Evolutionary conservation across 192 early-diverging fungal species (phyloP).

Genomic region (Rhizoclosmatium sp.): DNA sequence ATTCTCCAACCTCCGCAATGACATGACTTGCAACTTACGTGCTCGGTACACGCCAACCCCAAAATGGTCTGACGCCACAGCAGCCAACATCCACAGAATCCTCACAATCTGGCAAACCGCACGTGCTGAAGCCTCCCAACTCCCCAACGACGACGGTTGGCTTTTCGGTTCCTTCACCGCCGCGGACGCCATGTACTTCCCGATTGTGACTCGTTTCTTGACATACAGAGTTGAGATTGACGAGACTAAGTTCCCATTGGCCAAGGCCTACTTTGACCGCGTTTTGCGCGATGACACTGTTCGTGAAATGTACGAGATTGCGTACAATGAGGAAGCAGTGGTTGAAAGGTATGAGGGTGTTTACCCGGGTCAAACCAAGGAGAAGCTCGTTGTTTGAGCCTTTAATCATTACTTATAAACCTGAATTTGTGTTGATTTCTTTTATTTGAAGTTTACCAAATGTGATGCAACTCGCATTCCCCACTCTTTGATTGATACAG

Average conservation of each 20-base stretch:
- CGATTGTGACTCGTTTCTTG: slow-evolving; percentile 20
- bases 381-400: background rate
- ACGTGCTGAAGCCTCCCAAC: background rate
- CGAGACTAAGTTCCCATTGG: slow-evolving; percentile 13
- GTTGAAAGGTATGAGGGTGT: slow-evolving; percentile 15
- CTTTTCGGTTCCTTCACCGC: slow-evolving; percentile 20
- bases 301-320: slow-evolving; percentile 20
- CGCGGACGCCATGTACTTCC: slow-evolving; percentile 34
- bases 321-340: slow-evolving; percentile 18
- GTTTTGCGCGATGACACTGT: slow-evolving; percentile 26
- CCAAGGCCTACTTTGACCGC: slow-evolving; percentile 6
- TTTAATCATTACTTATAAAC: too few species aligned
- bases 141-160: slow-evolving; percentile 20
- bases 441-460: background rate
- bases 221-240: slow-evolving; percentile 25
- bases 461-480: too few species aligned
- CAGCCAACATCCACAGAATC: slow-evolving; percentile 3
- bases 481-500: too few species aligned
- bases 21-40: slow-evolving; percentile 28
- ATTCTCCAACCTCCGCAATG: background rate
- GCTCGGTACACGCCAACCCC: background rate
- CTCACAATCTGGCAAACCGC: background rate
- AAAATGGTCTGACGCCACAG: slow-evolving; percentile 6
- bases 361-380: background rate
- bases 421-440: background rate